Base-by-base conservation (phyloP, 192 early-diverging fungal species). In the Entomortierella beljakovae region DNA sequence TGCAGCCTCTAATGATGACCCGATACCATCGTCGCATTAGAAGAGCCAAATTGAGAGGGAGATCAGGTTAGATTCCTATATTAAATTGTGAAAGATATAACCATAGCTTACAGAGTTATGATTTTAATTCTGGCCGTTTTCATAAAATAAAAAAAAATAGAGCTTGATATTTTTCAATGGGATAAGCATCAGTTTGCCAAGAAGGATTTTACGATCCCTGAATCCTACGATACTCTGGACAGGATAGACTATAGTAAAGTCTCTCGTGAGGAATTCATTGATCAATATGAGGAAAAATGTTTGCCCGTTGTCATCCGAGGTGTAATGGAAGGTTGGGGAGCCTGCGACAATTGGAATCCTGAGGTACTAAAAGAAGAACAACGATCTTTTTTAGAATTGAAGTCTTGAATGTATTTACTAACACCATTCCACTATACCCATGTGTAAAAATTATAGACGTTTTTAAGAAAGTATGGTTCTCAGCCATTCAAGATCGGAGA, bases 401-500 rank as follows among this genome's bases (percentile, higher is more conserved):
- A n/a, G n/a, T n/a, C n/a, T n/a, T n/a, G n/a, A n/a, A n/a, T n/a
- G n/a, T n/a, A n/a, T n/a, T n/a, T n/a, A n/a, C n/a, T n/a, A n/a
- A n/a, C n/a, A n/a, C n/a, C n/a, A n/a, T n/a, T n/a, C n/a, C n/a
- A n/a, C n/a, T n/a, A n/a, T n/a, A n/a, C n/a, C n/a, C n/a, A n/a
- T n/a, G n/a, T n/a, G n/a, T 33, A 32, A 23, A 3, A 32, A 8
- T 9, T 71, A 61, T 73, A 82, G 81, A 72, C 55, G 5, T 82
- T 90, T 33, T 46, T 84, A 26, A 71, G 70, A 42, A 74, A 81
- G n/a, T 92, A 90, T 63, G 71, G 82, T 31, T 71, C 82, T 32
- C 85, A 93, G 57, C 84, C 86, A 53, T 94, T 93, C 81, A 94
- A 93, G 68, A 81, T 93, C 23, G 92, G 93, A n/a, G 91, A 94